Base-by-base conservation (phyloP, 2,329 filamentous ascomycete species). In the Exophiala sp. region DNA sequence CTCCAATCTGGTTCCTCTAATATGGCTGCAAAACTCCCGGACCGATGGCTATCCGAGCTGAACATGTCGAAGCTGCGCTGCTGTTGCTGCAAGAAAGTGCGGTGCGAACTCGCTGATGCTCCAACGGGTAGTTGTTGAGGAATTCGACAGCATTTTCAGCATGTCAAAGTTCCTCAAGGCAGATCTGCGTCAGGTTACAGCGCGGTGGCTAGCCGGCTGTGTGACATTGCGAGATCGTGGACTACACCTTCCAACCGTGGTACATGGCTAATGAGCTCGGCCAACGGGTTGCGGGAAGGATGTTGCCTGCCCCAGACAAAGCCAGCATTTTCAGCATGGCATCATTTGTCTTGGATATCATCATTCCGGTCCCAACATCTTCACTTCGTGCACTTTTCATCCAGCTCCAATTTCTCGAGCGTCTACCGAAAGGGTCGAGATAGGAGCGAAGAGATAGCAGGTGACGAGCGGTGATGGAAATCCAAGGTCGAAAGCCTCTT, bases 401-500 rank as follows among this genome's bases (percentile, higher is more conserved):
- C 49, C 47, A 38, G 48, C 47, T 36, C 18, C 40, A 34, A 41
- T 35, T 51, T 36, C 42, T 32, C 47, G 21, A 43, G 7, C 8
- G 21, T 43, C n/a, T 12, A 20, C 18, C n/a, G 45, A 47, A 35
- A 54, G 39, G 50, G 63, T 60, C 59, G 64, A 61, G 58, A 63
- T 61, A 62, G 58, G 62, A 58, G 51, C 36, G 57, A 42, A 58
- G 52, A 52, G 55, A 59, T 52, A 55, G 54, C 49, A 56, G 55
- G 49, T 50, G 42, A 47, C 72, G 67, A 71, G 77, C 78, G 83
- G 82, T 84, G 84, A 87, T 81, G 76, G 81, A 84, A 86, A 80
- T 83, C 84, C 83, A 80, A 81, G 78, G 84, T 74, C 71, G 55
- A 76, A 69, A 76, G 83, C 85, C 86, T 86, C 80, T 87, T 83